Conservation (phyloP, 345 rosid genomes). For the Populus ilicifolia region DNA sequence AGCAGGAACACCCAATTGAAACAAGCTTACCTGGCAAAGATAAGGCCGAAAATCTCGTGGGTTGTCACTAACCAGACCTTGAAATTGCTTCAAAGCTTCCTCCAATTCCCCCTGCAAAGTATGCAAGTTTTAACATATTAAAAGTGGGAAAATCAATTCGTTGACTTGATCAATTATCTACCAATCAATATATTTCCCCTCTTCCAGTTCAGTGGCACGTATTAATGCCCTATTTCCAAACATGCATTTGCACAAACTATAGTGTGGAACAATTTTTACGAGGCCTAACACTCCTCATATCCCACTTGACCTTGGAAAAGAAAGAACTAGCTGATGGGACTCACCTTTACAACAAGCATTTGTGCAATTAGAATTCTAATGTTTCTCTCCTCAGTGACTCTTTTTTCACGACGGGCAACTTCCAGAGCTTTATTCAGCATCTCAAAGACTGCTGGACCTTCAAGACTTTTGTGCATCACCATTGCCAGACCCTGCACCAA, state of each 20-base stretch:
- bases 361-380: constrained; percentile 77
- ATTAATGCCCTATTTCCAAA: neutral
- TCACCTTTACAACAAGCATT: constrained; percentile 79
- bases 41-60: constrained; percentile 94
- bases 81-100: constrained; percentile 67
- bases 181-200: neutral
- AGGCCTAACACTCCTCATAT: neutral
- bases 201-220: neutral
- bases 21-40: constrained; percentile 71
- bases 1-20: neutral
- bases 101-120: constrained; percentile 69
- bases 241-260: neutral
- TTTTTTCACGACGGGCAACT: constrained; percentile 45
- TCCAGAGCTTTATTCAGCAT: constrained; percentile 72
- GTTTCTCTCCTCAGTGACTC: constrained; percentile 79
- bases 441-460: constrained; percentile 73
- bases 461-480: constrained; percentile 84
- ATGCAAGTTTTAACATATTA: neutral
- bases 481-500: constrained; percentile 71
- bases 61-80: constrained; percentile 61
- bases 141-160: neutral
- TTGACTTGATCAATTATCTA: neutral
- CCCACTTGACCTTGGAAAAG: neutral
- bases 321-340: neutral
- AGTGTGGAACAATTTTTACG: neutral